Evolutionary conservation across 1,284 basidiomycete species (phyloP).

Genomic region (Waitea zeae): DNA sequence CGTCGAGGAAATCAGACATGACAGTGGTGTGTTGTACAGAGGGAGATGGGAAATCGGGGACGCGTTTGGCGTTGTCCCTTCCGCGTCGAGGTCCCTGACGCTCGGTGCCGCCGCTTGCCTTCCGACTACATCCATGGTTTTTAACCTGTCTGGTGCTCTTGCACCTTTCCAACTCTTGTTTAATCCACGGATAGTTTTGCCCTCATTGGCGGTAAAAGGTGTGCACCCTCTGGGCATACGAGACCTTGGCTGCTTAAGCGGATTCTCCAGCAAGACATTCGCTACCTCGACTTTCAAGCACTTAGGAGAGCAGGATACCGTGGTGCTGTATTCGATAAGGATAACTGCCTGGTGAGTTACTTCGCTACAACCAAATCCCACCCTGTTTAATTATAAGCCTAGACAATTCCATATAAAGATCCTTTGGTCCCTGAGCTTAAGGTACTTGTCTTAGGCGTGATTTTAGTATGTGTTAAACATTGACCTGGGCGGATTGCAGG

Average conservation of each 20-base stretch:
- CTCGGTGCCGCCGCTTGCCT: neutral
- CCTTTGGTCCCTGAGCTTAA: conserved; percentile 54
- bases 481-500: conserved; percentile 17
- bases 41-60: neutral
- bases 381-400: neutral
- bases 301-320: conserved; percentile 66
- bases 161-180: conserved; percentile 61
- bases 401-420: conserved; percentile 70
- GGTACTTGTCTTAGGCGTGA: conserved; percentile 20
- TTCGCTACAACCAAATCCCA: neutral
- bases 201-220: conserved; percentile 63
- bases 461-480: neutral
- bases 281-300: conserved; percentile 72
- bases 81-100: neutral
- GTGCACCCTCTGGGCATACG: no score
- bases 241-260: neutral
- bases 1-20: no score
- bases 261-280: conserved; percentile 56
- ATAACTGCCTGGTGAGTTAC: conserved; percentile 76
- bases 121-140: conserved; percentile 32
- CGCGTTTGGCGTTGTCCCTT: neutral
- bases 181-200: conserved; percentile 59
- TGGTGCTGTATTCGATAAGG: conserved; percentile 90
- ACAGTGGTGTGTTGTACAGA: neutral
- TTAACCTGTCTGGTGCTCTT: conserved; percentile 65